Evolutionary conservation across 805 yeast species (phyloP).

Genomic region (Monosporozyma siamensis): DNA sequence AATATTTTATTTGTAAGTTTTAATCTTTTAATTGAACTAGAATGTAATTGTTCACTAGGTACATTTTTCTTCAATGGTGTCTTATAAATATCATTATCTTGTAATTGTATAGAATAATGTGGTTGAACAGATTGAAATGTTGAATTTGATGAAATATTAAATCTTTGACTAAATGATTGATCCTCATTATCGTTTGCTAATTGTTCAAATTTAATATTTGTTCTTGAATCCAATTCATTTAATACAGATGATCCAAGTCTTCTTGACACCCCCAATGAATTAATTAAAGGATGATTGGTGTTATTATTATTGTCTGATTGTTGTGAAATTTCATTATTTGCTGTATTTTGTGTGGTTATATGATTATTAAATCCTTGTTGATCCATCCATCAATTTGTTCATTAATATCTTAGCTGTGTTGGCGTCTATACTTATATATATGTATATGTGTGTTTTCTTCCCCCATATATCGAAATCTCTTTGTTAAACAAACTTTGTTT

Average conservation of each 20-base stretch:
- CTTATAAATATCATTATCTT: background rate
- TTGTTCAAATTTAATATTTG: slow-evolving; percentile 17
- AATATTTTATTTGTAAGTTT: slow-evolving; percentile 2
- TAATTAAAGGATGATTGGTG: slow-evolving; percentile 7
- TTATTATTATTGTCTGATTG: slow-evolving; percentile 11
- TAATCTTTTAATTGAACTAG: slow-evolving; percentile 8
- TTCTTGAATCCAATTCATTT: slow-evolving; percentile 29
- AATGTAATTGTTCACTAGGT: slow-evolving; percentile 2
- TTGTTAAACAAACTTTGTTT: too few relatives aligned
- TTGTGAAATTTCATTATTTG: background rate
- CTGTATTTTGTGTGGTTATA: background rate
- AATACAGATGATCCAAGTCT: slow-evolving; percentile 29
- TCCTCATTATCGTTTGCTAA: background rate
- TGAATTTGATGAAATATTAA: slow-evolving; percentile 16
- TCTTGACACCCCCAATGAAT: slow-evolving; percentile 26
- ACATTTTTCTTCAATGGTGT: slow-evolving; percentile 9
- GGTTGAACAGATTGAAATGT: slow-evolving; percentile 21
- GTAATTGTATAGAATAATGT: slow-evolving; percentile 20
- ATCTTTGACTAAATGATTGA: slow-evolving; percentile 5
- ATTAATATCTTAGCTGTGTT: too few relatives aligned
- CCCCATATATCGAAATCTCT: too few relatives aligned
- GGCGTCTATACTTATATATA: too few relatives aligned
- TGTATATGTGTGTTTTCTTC: too few relatives aligned
- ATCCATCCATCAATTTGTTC: slow-evolving; percentile 9
- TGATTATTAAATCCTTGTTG: slow-evolving; percentile 3